Evolutionary conservation across 2,329 filamentous ascomycete genomes (phyloP), one percentile per base, ranked within the genome.

Genomic region (Diaporthe capsici): DNA sequence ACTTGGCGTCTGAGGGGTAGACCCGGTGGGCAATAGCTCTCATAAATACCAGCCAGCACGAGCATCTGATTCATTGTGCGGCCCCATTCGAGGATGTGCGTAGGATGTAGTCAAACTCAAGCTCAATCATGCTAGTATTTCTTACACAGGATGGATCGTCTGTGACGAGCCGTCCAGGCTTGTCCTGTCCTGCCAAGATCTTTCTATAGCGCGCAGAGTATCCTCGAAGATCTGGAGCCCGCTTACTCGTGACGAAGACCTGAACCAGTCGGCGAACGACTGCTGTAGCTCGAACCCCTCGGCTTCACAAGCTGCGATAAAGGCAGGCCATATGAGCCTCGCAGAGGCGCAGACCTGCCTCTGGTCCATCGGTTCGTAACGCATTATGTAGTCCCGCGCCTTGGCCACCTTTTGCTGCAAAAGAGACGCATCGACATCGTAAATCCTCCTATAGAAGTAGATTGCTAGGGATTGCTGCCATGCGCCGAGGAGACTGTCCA

Each of bases 361-460:
- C 1, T 77, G 75, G 42, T 81, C 78, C 1, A 76, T 75, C 22
- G 77, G 31, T 25, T 84, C 79, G 65, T 79, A 82, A 7, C 78
- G 78, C 1, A 81, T 39, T 5, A 86, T 79, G 60, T 79, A 82
- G 49, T 85, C 82, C 4, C 80, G 79, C 7, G 85, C 81, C 8
- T 78, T 77, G 2, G 63, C 39, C 10, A 85, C 84, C 25, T 82
- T 82, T 5, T 78, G 71, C 76, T 86, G 84, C 10, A 86, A 76
- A 34, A 84, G 79, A 0, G 80, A 79, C 2, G 82, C 73, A 47
- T 84, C 81, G 6, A 86, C 75, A 53, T 86, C 81, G 77, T 85
- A 83, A 10, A 86, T 82, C 20, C 82, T 80, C 9, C 84, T 81
- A 74, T 85, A 84, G 71, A 85, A 86, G 72, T 83, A 85, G 17